Conservation (phyloP, 2,329 filamentous ascomycete genomes). For the Colletotrichum sp. region DNA sequence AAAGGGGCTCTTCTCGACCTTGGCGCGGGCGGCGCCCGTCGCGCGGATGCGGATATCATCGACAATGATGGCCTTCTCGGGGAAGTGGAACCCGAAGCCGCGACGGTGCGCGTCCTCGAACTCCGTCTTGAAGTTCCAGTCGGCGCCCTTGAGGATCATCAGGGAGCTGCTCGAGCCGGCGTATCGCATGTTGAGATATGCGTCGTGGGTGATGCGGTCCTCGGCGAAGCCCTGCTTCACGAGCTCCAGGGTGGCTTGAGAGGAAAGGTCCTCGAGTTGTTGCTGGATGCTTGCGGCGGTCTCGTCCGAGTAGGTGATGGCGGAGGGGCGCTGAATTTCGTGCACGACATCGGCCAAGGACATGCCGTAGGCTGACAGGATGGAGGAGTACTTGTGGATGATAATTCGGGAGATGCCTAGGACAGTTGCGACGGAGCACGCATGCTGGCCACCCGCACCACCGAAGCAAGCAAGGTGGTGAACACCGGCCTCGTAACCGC, state of each 20-base stretch:
- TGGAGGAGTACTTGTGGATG: constrained; percentile 49
- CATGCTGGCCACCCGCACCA: constrained; percentile 45
- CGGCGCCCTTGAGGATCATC: constrained; percentile 34
- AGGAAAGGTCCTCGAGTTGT: constrained; percentile 34
- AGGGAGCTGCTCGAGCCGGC: constrained; percentile 46
- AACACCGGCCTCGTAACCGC: constrained; percentile 37
- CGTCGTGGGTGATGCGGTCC: constrained; percentile 44
- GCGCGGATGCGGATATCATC: constrained; percentile 24
- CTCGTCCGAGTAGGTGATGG: constrained; percentile 27
- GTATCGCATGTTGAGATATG: constrained; percentile 49
- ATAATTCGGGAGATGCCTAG: constrained; percentile 47
- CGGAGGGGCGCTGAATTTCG: constrained; percentile 41
- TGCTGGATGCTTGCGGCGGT: constrained; percentile 23
- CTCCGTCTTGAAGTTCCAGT: constrained; percentile 61
- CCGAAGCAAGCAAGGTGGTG: constrained; percentile 42
- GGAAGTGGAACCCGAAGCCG: constrained; percentile 69
- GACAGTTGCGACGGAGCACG: constrained; percentile 46
- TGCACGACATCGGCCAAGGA: constrained; percentile 50
- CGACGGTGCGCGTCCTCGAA: constrained; percentile 75
- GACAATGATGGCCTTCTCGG: constrained; percentile 38
- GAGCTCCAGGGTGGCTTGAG: constrained; percentile 31
- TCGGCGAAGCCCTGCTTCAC: constrained; percentile 32
- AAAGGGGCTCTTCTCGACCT: constrained; percentile 21
- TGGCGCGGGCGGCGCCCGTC: constrained; percentile 12
- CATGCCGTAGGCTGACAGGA: constrained; percentile 52